Base-by-base conservation (phyloP, 352 stramenopile species). In the Albugo candida region DNA sequence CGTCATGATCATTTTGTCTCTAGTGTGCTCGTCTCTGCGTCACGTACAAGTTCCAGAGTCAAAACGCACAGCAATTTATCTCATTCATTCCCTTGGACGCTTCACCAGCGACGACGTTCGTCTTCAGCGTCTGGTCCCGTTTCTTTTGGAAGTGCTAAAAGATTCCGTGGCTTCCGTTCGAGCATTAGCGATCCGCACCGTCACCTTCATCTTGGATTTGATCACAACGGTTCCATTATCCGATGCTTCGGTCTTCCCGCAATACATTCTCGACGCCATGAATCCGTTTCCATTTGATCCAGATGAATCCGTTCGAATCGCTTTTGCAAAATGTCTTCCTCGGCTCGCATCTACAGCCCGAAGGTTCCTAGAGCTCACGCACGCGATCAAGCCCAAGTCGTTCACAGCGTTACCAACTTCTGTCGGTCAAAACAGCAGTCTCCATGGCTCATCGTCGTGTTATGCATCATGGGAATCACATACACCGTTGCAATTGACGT, bases 201-300 rank as follows among this genome's bases (percentile, higher is more conserved):
- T 98, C 8, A 89, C 87, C 6, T 83, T 78, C 14, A 65, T 97
- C 27, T 54, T 97, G 34, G 81, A 70, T 21, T 56, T 89, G 16
- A 73, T 98, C n/a, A 78, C 86, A 47, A 78, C 58, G 0, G 94
- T 98, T 51, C 85, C 89, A 5, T 70, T 95, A 10, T 97, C 92
- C 1, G 94, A 98, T 54, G 83, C 92, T 0, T 88, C 91, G 31
- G 81, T 99, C 1, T 98, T 99, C 49, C 87, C 92, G 0, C 78
- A 96, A 62, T 99, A 98, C 60, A 87, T 99, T 18, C 82, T 98
- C 36, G 95, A 89, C 41, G 70, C 76, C 48, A 81, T 96, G 55
- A 74, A 75, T 11, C 64, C 80, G 38, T 75, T 97, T 21, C 81
- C 91, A 20, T 84, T 67, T 10, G 93, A 98, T 65, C 59, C 77